Evolutionary conservation across 2,329 filamentous ascomycete species (phyloP).

Genomic region (Chaetomium olivaceum): DNA sequence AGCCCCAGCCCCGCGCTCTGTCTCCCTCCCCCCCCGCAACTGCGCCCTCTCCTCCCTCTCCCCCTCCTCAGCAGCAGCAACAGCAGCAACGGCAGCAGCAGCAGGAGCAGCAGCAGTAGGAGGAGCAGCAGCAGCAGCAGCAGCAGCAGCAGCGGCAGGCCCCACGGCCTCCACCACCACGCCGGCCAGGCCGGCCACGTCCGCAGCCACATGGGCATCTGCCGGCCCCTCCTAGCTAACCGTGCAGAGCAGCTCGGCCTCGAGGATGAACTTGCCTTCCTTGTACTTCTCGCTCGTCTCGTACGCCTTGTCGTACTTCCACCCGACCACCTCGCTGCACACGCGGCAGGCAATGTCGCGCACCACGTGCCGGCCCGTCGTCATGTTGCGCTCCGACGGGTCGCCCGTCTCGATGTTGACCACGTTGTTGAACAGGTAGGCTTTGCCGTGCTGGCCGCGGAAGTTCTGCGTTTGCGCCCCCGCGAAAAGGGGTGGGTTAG

Average conservation of each 20-base stretch:
- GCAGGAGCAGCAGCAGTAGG: too few species aligned
- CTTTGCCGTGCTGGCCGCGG: constrained; percentile 96
- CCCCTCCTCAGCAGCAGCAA: too few species aligned
- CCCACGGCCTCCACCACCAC: not conserved
- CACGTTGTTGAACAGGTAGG: constrained; percentile 91
- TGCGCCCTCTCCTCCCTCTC: too few species aligned
- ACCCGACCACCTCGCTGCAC: constrained; percentile 90
- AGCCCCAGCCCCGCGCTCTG: too few species aligned
- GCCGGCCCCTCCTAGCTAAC: constrained; percentile 54
- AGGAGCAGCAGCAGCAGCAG: too few species aligned
- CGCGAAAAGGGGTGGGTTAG: not conserved
- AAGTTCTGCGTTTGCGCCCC: constrained; percentile 69
- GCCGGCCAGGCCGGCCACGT: too few species aligned
- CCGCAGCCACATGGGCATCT: too few species aligned
- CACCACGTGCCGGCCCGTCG: constrained; percentile 90
- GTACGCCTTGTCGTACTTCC: constrained; percentile 99
- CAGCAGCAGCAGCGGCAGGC: too few species aligned
- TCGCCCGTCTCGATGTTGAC: constrained; percentile 87
- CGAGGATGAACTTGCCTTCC: constrained; percentile 96
- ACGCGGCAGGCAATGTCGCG: constrained; percentile 89
- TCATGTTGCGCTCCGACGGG: constrained; percentile 95
- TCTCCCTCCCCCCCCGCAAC: not conserved
- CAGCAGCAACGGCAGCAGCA: too few species aligned
- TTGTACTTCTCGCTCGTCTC: constrained; percentile 95
- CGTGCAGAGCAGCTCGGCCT: constrained; percentile 83